Evolutionary conservation across 257 asterid genomes (phyloP).

Genomic region (Nemophila menziesii): DNA sequence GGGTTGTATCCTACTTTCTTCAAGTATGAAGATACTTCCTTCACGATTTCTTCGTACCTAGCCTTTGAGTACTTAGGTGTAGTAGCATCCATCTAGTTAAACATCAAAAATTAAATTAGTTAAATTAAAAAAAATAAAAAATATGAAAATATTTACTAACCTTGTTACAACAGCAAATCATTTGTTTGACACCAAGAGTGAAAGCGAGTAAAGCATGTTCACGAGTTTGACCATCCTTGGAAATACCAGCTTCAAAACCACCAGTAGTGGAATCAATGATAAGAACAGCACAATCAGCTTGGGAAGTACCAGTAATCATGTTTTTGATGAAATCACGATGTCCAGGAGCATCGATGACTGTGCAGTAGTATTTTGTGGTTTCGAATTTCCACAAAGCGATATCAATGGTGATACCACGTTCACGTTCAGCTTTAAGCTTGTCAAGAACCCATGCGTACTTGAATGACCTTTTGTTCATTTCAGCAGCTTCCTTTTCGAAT

Average conservation of each 20-base stretch:
- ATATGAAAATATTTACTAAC: constrained; percentile 14
- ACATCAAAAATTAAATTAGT: not conserved
- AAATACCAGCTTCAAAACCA: constrained; percentile 82
- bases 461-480: constrained; percentile 84
- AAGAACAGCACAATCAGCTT: constrained; percentile 80
- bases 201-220: constrained; percentile 77
- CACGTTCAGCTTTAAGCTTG: constrained; percentile 89
- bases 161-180: constrained; percentile 85
- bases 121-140: too few species aligned
- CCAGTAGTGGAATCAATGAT: constrained; percentile 83
- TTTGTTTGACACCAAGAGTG: constrained; percentile 75
- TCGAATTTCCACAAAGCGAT: constrained; percentile 87
- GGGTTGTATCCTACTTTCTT: constrained; percentile 84
- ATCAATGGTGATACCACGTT: constrained; percentile 79
- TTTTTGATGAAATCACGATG: constrained; percentile 82
- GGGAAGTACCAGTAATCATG: constrained; percentile 86
- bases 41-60: constrained; percentile 60
- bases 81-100: constrained; percentile 74
- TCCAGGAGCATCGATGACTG: constrained; percentile 85
- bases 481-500: constrained; percentile 86
- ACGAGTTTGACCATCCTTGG: constrained; percentile 86
- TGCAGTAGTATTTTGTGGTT: constrained; percentile 84
- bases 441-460: constrained; percentile 87
- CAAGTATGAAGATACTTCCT: constrained; percentile 72
- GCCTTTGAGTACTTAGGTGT: constrained; percentile 75